Percentiles rank a stretch among this genome's conserved stretches.
These are phyloP conservation scores for Logfia minima DNA, from an alignment of 129 eudicot species.

Conservation along the genomic window DNA sequence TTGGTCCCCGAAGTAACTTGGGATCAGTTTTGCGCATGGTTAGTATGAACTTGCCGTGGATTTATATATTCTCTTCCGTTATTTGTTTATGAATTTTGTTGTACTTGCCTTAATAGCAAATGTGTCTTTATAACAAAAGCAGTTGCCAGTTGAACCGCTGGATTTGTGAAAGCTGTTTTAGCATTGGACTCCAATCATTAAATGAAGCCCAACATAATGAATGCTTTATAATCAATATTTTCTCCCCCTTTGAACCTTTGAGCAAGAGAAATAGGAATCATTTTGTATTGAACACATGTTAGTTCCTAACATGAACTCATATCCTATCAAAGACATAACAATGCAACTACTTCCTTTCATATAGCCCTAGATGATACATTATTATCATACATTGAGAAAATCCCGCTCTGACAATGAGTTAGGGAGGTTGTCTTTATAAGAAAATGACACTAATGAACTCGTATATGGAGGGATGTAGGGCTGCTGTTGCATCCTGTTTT, in stretches of 20 bases:
- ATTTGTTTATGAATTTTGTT: background rate
- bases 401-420: background rate
- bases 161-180: background rate
- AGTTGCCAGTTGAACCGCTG: background rate
- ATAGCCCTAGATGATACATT: background rate
- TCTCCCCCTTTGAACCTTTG: background rate
- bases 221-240: background rate
- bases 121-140: slow-evolving; percentile 2
- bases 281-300: background rate
- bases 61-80: slow-evolving; percentile 5
- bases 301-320: background rate
- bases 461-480: background rate
- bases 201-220: background rate
- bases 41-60: slow-evolving; percentile 31
- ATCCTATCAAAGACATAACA: background rate
- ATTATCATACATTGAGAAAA: background rate
- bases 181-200: background rate
- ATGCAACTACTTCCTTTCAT: slow-evolving; percentile 1
- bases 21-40: slow-evolving; percentile 84
- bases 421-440: background rate
- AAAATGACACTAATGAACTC: background rate
- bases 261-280: background rate
- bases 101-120: slow-evolving; percentile 6
- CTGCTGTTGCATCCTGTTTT: background rate
- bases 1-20: slow-evolving; percentile 86